Evolutionary conservation across 129 eudicot species (phyloP).

Genomic region (Glebionis coronaria): DNA sequence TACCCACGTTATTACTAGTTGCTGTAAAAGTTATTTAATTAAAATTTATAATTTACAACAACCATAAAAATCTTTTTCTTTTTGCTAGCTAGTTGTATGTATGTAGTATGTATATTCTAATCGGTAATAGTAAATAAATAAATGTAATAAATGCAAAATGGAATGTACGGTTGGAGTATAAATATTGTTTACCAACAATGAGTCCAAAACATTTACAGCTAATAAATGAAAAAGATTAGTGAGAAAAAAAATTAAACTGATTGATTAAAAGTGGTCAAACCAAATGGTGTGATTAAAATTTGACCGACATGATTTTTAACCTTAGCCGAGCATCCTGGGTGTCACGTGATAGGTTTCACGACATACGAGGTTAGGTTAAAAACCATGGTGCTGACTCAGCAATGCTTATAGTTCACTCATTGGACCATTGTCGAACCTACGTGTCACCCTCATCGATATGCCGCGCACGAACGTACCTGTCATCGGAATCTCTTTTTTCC

Average conservation of each 20-base stretch:
- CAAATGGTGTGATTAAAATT: slow-evolving; percentile 25
- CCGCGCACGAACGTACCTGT: slow-evolving; percentile 39
- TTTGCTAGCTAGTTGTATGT: neutral
- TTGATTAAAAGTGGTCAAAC: slow-evolving; percentile 42
- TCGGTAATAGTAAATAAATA: neutral
- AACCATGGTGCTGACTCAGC: slow-evolving; percentile 61
- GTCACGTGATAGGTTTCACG: slow-evolving; percentile 83
- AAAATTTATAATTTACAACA: slow-evolving; percentile 8
- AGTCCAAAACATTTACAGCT: slow-evolving; percentile 27
- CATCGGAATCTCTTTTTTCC: slow-evolving; percentile 41
- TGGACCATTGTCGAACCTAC: slow-evolving; percentile 79
- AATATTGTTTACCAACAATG: slow-evolving; percentile 19
- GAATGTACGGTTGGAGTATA: slow-evolving; percentile 12
- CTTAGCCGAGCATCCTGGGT: slow-evolving; percentile 93
- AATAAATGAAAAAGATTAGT: neutral
- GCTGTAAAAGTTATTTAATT: slow-evolving; percentile 41
- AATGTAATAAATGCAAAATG: neutral
- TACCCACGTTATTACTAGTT: slow-evolving; percentile 55
- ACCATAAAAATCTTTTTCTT: neutral
- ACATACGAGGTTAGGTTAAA: slow-evolving; percentile 33
- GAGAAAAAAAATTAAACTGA: neutral
- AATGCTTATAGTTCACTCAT: slow-evolving; percentile 41
- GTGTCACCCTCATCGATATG: slow-evolving; percentile 33
- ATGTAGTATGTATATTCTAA: too few species aligned
- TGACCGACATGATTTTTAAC: slow-evolving; percentile 61